Evolutionary conservation across 129 eudicot genomes (phyloP).

Genomic region (Flaveria bidentis): DNA sequence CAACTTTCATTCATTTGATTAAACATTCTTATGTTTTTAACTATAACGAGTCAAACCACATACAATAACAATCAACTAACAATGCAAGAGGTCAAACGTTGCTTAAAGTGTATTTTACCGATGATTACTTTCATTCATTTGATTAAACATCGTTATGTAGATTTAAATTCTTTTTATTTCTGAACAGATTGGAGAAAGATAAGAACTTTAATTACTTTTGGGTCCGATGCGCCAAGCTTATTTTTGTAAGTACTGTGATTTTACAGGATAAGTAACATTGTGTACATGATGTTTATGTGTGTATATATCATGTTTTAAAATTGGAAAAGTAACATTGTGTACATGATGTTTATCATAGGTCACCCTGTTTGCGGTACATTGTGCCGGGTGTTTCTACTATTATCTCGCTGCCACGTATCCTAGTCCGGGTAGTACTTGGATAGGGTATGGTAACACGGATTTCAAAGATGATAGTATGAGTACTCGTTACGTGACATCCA

Average conservation of each 20-base stretch:
- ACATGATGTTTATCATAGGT: slow-evolving; percentile 46
- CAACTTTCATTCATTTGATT: neutral
- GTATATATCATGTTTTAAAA: no score
- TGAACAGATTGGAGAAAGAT: slow-evolving; percentile 69
- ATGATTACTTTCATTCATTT: neutral
- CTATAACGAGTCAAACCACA: neutral
- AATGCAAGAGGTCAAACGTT: no score
- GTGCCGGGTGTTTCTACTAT: slow-evolving; percentile 62
- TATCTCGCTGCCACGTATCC: slow-evolving; percentile 51
- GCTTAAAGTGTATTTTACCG: neutral
- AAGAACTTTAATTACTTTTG: slow-evolving; percentile 55
- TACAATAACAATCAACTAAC: neutral
- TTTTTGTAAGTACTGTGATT: slow-evolving; percentile 54
- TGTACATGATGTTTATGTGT: neutral
- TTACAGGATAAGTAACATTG: neutral
- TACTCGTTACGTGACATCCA: slow-evolving; percentile 44
- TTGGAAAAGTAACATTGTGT: no score
- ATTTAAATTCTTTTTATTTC: slow-evolving; percentile 9
- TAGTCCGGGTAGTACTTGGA: slow-evolving; percentile 56
- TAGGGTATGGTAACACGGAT: slow-evolving; percentile 31
- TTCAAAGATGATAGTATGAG: slow-evolving; percentile 35
- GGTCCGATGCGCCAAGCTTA: slow-evolving; percentile 65
- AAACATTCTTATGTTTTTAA: neutral
- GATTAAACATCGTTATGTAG: neutral
- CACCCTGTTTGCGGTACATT: slow-evolving; percentile 63